Conservation (phyloP, 2,329 filamentous ascomycete genomes). For the Rutstroemia sydowiana region DNA sequence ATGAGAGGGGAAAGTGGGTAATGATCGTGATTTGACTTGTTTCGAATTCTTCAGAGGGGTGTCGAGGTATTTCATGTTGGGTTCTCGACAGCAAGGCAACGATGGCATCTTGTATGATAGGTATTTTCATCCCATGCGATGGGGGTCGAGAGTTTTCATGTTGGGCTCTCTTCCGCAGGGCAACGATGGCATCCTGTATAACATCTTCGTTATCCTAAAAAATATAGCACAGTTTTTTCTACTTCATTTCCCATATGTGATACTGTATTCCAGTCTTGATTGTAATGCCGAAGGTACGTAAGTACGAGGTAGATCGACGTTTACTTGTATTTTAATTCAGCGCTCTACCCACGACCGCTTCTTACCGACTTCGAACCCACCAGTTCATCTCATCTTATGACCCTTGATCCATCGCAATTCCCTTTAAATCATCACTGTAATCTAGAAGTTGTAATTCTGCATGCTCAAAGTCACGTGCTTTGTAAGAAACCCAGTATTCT, state of each 20-base stretch:
- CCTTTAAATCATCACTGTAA: background rate
- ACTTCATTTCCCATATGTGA: background rate
- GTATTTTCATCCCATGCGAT: constrained; percentile 9
- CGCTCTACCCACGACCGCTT: too few relatives aligned
- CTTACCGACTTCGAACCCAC: too few relatives aligned
- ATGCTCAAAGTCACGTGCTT: constrained; percentile 4
- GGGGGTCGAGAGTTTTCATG: constrained; percentile 27
- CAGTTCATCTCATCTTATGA: background rate
- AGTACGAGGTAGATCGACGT: too few relatives aligned
- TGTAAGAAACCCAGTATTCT: background rate
- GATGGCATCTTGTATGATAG: constrained; percentile 26
- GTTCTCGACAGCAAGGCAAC: constrained; percentile 25
- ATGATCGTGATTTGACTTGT: too few relatives aligned
- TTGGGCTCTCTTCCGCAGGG: constrained; percentile 25
- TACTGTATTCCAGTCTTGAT: too few relatives aligned
- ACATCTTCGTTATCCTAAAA: constrained; percentile 9
- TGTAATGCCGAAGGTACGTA: too few relatives aligned
- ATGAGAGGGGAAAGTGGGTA: too few relatives aligned
- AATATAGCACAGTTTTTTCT: constrained; percentile 2
- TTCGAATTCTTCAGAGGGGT: too few relatives aligned
- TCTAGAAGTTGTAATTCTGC: background rate
- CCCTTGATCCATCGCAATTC: background rate
- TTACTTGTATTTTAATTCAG: too few relatives aligned
- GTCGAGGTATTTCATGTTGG: constrained; percentile 25
- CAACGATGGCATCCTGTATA: constrained; percentile 28